These are phyloP conservation scores for Austroboletus festivus DNA, from an alignment of 768 basidiomycete species.

Conservation along the genomic window DNA sequence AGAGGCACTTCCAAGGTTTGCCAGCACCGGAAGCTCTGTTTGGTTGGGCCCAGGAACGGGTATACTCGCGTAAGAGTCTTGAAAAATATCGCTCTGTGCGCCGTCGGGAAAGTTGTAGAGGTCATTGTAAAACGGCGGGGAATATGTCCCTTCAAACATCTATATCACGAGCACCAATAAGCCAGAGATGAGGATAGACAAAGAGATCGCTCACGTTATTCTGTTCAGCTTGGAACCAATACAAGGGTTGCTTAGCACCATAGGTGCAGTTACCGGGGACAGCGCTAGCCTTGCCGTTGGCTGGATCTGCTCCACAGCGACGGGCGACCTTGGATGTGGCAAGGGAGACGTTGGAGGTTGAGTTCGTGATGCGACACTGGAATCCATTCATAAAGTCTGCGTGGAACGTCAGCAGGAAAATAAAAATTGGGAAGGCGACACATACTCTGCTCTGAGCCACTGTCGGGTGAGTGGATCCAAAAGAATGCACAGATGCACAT, in stretches of 20 bases:
- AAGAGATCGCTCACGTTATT: slow-evolving; percentile 50
- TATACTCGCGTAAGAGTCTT: slow-evolving; percentile 47
- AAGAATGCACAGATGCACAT: slow-evolving; percentile 71
- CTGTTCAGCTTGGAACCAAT: slow-evolving; percentile 61
- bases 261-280: slow-evolving; percentile 66
- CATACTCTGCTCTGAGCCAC: slow-evolving; percentile 64
- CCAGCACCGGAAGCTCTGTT: slow-evolving; percentile 21
- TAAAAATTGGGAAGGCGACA: not conserved
- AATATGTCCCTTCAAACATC: slow-evolving; percentile 63
- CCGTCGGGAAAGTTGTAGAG: slow-evolving; percentile 72
- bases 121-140: slow-evolving; percentile 66
- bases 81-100: slow-evolving; percentile 71
- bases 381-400: slow-evolving; percentile 75
- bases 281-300: slow-evolving; percentile 40
- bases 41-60: slow-evolving; percentile 43
- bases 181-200: not conserved
- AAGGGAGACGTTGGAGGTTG: slow-evolving; percentile 49
- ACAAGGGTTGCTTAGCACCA: slow-evolving; percentile 67
- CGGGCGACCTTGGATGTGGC: slow-evolving; percentile 58
- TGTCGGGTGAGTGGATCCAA: slow-evolving; percentile 64
- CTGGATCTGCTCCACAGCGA: slow-evolving; percentile 60
- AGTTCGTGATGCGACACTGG: slow-evolving; percentile 57
- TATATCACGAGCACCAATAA: slow-evolving; percentile 28
- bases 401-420: no score
- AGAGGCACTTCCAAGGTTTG: not conserved